phyloP scores from a whole-genome alignment of 208 protist species.

The Naegleria lovaniensis region DNA sequence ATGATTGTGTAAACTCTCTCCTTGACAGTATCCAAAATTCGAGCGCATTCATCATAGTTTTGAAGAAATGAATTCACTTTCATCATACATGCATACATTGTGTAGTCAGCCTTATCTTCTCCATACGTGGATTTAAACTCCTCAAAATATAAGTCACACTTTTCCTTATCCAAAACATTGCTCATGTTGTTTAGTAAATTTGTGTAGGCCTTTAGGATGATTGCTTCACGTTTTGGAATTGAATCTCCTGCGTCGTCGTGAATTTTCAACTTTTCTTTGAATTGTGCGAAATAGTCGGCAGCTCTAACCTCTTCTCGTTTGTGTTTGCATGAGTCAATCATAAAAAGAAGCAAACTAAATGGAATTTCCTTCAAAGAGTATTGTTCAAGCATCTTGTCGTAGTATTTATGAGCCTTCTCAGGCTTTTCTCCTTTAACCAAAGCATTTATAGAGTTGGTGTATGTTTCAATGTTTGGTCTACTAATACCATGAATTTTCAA shows the following conservation, averaged over 20 bases:
- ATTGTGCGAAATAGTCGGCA: neutral
- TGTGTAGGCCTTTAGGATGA: neutral
- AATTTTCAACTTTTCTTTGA: neutral
- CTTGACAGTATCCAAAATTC: neutral
- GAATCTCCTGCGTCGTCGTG: neutral
- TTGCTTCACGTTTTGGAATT: neutral
- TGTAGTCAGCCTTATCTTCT: neutral
- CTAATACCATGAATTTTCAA: neutral
- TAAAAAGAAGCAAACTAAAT: neutral
- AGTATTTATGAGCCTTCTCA: neutral
- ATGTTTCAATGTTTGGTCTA: neutral
- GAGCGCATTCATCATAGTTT: neutral
- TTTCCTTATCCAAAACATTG: neutral
- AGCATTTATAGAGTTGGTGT: neutral
- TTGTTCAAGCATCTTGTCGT: neutral
- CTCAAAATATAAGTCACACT: neutral
- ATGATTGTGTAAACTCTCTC: neutral
- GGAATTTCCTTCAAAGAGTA: neutral
- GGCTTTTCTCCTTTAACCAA: neutral
- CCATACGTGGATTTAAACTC: neutral
- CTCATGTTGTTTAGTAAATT: neutral
- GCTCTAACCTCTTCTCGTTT: neutral
- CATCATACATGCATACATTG: neutral
- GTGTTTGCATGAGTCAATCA: slow-evolving; percentile 7
- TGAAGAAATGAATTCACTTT: neutral